Base-by-base conservation (phyloP, 1,284 basidiomycete species). In the Afroboletus lepidellus region DNA sequence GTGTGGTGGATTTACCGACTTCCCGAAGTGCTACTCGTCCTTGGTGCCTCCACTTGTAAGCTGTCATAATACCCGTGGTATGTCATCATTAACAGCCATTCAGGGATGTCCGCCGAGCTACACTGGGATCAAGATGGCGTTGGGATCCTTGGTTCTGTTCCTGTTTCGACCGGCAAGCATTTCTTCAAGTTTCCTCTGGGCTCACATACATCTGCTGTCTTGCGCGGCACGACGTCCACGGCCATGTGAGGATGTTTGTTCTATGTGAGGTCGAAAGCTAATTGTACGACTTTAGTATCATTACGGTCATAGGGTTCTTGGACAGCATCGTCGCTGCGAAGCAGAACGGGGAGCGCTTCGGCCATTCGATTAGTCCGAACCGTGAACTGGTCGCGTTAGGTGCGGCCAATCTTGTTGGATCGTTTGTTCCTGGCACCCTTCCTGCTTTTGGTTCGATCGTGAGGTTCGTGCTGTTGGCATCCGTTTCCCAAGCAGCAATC, bases 391-490 rank as follows among this genome's bases (percentile, higher is more conserved):
- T 94, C 37, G 92, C 92, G 0, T 73, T 94, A n/a, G 87, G 92
- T 43, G 84, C 87, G 13, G 83, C 85, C 5, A 98, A 98, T 67
- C 74, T 97, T 23, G 78, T 75, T 3, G 84, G 78, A 1, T 88
- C 91, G 1, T 87, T 94, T 61, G 73, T 96, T 50, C 89, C 91
- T 5, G 94, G 94, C 1, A 88, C 89, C 0, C 75, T 97, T 4
- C 92, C 94, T 1, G 91, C 92, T 0, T 95, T 86, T 65, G 94
- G 94, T 1, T 90, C 89, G 2, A 92, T 96, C 57, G 93, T 94
- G 1, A 78, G 89, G 85, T 85, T 56, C n/a, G 57, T 57, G 8
- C 33, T 11, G 18, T 48, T 41, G 29, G 1, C 24, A 29, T 18
- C 12, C 25, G 15, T 33, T 29, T 33, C 7, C 34, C 41, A 16